Percentiles rank a stretch among this genome's conserved stretches.
Evolutionary conservation across 148 eudicot genomes (phyloP).

Genomic region (Rhododendron griersonianum): DNA sequence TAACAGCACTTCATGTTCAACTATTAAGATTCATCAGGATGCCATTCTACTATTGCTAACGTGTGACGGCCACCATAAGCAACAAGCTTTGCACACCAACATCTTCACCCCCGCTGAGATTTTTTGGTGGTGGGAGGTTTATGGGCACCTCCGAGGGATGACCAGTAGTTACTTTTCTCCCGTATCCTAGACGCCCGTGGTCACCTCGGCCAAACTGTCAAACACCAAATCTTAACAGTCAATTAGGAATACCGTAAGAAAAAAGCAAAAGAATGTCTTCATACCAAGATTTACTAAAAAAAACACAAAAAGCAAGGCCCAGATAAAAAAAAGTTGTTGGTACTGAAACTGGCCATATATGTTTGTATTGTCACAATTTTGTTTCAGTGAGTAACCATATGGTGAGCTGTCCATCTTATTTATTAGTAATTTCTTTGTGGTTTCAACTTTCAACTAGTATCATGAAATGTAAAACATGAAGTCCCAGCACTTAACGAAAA

Average conservation of each 20-base stretch:
- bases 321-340: background rate
- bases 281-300: background rate
- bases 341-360: background rate
- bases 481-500: no score
- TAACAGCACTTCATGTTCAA: conserved; percentile 1
- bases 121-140: conserved; percentile 30
- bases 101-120: conserved; percentile 15
- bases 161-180: conserved; percentile 76
- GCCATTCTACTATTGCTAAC: conserved; percentile 72
- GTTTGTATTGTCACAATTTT: background rate
- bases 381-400: background rate
- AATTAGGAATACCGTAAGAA: background rate
- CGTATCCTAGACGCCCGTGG: conserved; percentile 96
- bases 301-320: background rate
- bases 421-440: background rate
- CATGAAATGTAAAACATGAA: no score
- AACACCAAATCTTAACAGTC: background rate
- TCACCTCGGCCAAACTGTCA: conserved; percentile 90
- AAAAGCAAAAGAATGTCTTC: background rate
- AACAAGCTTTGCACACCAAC: conserved; percentile 76
- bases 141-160: conserved; percentile 79
- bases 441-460: background rate
- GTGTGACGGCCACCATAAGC: conserved; percentile 99
- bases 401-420: background rate
- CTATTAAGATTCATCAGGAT: conserved; percentile 20